phyloP scores from a whole-genome alignment of 371 early-diverging fungal species.

The Mortierella sp. region DNA sequence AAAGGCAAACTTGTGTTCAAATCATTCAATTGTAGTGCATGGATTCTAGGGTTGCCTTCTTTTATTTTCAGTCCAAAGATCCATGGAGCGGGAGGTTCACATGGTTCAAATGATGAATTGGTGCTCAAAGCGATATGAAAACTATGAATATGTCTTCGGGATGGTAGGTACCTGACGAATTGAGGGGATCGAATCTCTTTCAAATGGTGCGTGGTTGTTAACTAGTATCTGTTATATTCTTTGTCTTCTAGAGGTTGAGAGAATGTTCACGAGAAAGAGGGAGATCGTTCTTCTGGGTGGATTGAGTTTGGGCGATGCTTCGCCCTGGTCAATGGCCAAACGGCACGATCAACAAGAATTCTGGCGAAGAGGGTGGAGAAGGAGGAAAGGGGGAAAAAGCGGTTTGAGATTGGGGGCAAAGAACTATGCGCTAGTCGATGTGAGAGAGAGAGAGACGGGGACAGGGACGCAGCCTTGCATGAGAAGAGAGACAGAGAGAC shows the following conservation, averaged over 20 bases:
- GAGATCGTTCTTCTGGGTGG: no score
- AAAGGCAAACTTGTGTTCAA: no score
- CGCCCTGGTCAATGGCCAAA: conserved; percentile 6
- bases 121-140: not conserved
- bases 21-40: no score
- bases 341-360: not conserved
- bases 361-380: not conserved
- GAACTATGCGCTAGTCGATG: no score
- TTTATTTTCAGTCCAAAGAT: no score
- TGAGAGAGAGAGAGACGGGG: not conserved
- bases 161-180: not conserved
- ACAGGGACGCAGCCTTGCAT: no score
- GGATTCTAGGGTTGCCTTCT: no score
- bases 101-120: not conserved
- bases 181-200: no score
- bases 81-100: not conserved
- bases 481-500: not conserved
- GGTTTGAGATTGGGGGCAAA: no score
- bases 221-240: no score
- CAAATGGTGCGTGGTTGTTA: no score
- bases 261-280: not conserved
- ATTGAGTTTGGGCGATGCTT: conserved; percentile 7
- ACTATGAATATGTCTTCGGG: not conserved
- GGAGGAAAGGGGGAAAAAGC: not conserved
- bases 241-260: not conserved